A percentile compares a stretch with the other conserved stretches of the same genome.
phyloP scores from a whole-genome alignment of 2,329 filamentous ascomycete genomes.

The Aaosphaeria pasadenensis region DNA sequence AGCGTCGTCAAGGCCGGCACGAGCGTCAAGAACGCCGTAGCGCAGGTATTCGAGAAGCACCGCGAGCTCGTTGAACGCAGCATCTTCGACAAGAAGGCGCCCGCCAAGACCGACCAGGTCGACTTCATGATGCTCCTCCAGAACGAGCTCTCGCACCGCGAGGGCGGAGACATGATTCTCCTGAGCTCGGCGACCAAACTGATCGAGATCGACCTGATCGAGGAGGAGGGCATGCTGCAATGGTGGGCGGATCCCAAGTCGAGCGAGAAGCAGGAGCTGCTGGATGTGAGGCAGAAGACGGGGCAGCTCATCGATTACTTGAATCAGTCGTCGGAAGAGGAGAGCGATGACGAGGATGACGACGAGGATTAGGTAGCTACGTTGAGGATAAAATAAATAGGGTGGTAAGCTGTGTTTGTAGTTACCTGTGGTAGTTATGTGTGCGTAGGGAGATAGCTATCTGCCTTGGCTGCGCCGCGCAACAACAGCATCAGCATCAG shows the following conservation, averaged over 20 bases:
- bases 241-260: conserved; percentile 85
- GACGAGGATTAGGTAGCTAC: conserved; percentile 10
- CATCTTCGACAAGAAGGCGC: conserved; percentile 55
- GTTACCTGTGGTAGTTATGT: neutral
- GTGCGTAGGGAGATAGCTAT: neutral
- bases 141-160: conserved; percentile 67
- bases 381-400: neutral
- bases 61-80: conserved; percentile 59
- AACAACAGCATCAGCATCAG: too few species aligned
- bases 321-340: conserved; percentile 71
- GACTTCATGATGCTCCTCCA: conserved; percentile 83
- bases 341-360: conserved; percentile 61
- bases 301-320: conserved; percentile 75
- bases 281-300: conserved; percentile 68
- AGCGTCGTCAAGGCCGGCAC: conserved; percentile 59
- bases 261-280: conserved; percentile 65
- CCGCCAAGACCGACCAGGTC: conserved; percentile 66
- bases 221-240: conserved; percentile 80
- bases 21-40: conserved; percentile 39
- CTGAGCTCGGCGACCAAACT: conserved; percentile 79
- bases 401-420: too few species aligned
- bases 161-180: conserved; percentile 66
- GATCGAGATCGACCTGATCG: conserved; percentile 78
- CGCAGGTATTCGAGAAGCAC: conserved; percentile 47
- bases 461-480: too few species aligned